Percentiles rank a stretch among this genome's conserved stretches.
Conservation (phyloP, 139 green algal species). For the Eudorina sp. region DNA sequence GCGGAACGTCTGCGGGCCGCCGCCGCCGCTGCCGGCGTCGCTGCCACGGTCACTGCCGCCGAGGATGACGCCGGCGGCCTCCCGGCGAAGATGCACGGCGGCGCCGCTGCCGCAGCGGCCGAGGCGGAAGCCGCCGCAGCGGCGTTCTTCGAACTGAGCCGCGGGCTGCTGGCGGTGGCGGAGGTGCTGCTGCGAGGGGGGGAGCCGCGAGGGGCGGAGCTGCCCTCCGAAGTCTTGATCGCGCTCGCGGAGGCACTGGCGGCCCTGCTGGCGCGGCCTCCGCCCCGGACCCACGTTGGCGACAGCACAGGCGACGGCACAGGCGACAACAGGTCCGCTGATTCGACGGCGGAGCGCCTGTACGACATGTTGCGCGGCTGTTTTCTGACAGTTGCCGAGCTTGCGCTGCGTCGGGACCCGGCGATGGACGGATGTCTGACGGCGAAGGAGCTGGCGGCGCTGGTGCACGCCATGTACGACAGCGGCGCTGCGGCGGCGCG, state of each 20-base stretch:
- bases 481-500: neutral
- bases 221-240: neutral
- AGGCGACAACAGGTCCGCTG: no score
- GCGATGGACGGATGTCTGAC: neutral
- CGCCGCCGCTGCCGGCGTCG: no score
- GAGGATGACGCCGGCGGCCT: no score
- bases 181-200: neutral
- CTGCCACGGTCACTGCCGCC: no score
- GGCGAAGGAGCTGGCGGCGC: neutral
- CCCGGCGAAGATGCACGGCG: neutral
- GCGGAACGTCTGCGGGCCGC: neutral
- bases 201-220: neutral
- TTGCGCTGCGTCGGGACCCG: neutral
- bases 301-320: neutral
- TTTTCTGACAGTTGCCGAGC: neutral
- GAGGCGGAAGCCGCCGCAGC: neutral
- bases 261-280: neutral
- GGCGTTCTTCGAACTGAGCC: neutral
- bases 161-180: neutral
- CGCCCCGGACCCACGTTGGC: neutral
- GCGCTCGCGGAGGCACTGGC: neutral
- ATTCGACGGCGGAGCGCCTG: neutral
- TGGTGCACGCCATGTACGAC: constrained; percentile 21
- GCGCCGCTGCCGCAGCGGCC: neutral
- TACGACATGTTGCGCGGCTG: neutral